phyloP scores from a whole-genome alignment of 2,329 filamentous ascomycete genomes.

The Ceratocystiopsis sp. region DNA sequence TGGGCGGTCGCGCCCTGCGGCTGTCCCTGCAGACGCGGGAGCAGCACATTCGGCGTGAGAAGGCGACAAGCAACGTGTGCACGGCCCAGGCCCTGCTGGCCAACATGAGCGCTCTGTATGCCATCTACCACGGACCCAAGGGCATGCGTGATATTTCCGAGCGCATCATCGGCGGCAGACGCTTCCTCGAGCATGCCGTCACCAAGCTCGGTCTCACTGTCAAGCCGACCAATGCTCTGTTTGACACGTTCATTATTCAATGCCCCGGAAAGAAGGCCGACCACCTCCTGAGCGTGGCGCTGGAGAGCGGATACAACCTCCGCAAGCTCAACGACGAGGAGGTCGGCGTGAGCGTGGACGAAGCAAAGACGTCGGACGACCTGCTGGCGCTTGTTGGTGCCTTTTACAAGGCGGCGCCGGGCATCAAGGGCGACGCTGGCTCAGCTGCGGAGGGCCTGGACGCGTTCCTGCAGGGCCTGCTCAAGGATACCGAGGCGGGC shows the following conservation, averaged over 20 bases:
- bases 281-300: constrained; percentile 34
- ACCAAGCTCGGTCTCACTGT: constrained; percentile 44
- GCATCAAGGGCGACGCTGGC: background rate
- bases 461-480: constrained; percentile 19
- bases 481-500: constrained; percentile 18
- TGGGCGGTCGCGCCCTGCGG: constrained; percentile 65
- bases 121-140: constrained; percentile 77
- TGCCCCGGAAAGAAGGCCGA: constrained; percentile 21
- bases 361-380: constrained; percentile 23
- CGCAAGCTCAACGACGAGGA: constrained; percentile 28
- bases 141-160: constrained; percentile 74
- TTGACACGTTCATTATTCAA: constrained; percentile 66
- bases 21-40: constrained; percentile 83
- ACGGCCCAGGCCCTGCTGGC: constrained; percentile 86
- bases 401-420: constrained; percentile 6
- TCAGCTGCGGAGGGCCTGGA: constrained; percentile 3
- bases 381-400: constrained; percentile 9
- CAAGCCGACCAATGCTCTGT: constrained; percentile 19
- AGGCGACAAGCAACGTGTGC: constrained; percentile 95
- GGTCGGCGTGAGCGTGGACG: constrained; percentile 63
- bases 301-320: constrained; percentile 38
- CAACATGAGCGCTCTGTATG: constrained; percentile 93
- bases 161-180: constrained; percentile 53
- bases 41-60: constrained; percentile 90
- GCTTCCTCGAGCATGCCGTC: constrained; percentile 49